Evolutionary conservation across 345 rosid species (phyloP).

Genomic region (Euphorbia peplus): DNA sequence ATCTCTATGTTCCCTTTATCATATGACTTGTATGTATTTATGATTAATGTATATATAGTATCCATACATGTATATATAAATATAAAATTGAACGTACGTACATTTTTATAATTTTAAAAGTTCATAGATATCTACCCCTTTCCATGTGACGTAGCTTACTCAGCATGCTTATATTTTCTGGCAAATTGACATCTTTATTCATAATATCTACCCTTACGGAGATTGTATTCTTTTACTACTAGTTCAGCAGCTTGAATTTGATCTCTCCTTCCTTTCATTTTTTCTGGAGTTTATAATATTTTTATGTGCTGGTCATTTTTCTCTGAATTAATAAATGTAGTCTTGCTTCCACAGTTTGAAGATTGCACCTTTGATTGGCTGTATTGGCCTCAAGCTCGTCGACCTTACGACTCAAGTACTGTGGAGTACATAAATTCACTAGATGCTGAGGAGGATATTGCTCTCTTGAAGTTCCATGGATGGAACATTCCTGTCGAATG

Average conservation of each 20-base stretch:
- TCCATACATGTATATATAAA: no score
- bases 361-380: constrained; percentile 52
- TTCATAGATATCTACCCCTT: no score
- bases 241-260: neutral
- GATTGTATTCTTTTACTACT: neutral
- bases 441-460: constrained; percentile 44
- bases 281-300: no score
- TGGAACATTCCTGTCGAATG: constrained; percentile 32
- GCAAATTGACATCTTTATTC: neutral
- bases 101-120: no score
- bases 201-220: neutral
- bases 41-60: no score
- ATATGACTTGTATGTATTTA: no score
- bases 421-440: constrained; percentile 37
- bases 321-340: neutral
- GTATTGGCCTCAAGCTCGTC: constrained; percentile 48
- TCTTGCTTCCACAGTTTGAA: constrained; percentile 31
- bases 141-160: no score
- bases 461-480: constrained; percentile 37
- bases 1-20: no score
- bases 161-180: neutral
- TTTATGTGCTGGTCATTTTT: neutral
- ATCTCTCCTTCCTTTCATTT: neutral
- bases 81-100: no score
- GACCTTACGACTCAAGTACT: constrained; percentile 34